Conservation (phyloP, 495 filamentous ascomycete genomes). For the Pseudevernia furfuracea region DNA sequence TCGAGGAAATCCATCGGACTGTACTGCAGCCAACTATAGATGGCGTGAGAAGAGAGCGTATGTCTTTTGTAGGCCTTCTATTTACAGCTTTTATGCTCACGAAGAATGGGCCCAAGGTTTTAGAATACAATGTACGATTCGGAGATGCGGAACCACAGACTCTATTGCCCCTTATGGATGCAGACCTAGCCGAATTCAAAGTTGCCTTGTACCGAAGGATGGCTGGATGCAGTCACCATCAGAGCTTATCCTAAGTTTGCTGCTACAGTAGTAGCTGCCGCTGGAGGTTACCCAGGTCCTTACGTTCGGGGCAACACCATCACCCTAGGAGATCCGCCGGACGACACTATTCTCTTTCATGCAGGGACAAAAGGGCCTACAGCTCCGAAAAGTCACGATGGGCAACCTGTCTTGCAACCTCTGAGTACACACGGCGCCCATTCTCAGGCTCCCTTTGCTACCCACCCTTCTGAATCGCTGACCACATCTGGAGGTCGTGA, state of each 20-base stretch:
- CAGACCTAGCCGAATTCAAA: conserved; percentile 87
- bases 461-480: conserved; percentile 31
- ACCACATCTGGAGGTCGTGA: conserved; percentile 80
- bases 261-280: conserved; percentile 86
- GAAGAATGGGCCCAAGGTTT: conserved; percentile 70
- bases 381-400: conserved; percentile 41
- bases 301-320: conserved; percentile 81
- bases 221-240: conserved; percentile 62
- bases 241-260: conserved; percentile 61
- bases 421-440: not conserved
- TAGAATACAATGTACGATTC: conserved; percentile 97
- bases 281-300: conserved; percentile 82
- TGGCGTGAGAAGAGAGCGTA: conserved; percentile 68
- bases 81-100: conserved; percentile 98
- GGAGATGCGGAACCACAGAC: conserved; percentile 97
- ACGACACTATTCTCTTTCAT: conserved; percentile 79
- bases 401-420: conserved; percentile 3
- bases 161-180: conserved; percentile 68
- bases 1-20: conserved; percentile 70
- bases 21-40: conserved; percentile 86
- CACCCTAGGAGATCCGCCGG: no score
- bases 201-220: conserved; percentile 71
- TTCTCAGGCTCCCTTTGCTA: not conserved
- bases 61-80: conserved; percentile 75
- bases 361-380: conserved; percentile 63